Percentiles rank a stretch among this genome's conserved stretches.
Conservation (phyloP, 1,284 basidiomycete species). For the Austroboletus novae-zelandiae region DNA sequence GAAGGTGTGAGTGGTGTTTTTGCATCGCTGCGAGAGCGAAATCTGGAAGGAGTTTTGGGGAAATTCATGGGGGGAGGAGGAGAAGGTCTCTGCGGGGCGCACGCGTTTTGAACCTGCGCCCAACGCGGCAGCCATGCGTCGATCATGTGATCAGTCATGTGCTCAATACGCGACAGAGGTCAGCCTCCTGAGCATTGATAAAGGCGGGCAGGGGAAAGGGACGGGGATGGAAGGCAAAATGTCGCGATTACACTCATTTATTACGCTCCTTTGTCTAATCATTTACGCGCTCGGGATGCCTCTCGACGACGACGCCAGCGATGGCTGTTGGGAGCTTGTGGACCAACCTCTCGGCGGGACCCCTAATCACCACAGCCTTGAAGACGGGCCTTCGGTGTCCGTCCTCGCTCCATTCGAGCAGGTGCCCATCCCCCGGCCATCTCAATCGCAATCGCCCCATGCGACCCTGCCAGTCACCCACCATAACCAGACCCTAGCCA, state of each 20-base stretch:
- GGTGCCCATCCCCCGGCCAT: conserved; percentile 7
- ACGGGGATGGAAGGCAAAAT: conserved; percentile 1
- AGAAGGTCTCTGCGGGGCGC: neutral
- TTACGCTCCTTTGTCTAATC: conserved; percentile 18
- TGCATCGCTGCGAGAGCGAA: conserved; percentile 64
- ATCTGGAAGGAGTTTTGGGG: conserved; percentile 65
- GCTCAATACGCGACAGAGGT: conserved; percentile 9
- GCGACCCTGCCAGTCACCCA: conserved; percentile 12
- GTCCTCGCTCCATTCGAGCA: conserved; percentile 20
- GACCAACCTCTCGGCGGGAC: too few relatives aligned
- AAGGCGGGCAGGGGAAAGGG: neutral
- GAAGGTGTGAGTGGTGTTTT: conserved; percentile 74
- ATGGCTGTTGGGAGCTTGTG: neutral
- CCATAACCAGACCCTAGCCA: conserved; percentile 4
- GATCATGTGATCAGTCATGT: conserved; percentile 27
- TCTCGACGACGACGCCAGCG: conserved; percentile 7
- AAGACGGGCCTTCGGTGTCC: neutral
- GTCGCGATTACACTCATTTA: conserved; percentile 18
- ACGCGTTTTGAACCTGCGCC: conserved; percentile 9
- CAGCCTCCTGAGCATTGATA: conserved; percentile 22
- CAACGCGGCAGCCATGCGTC: conserved; percentile 9
- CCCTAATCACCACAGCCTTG: neutral
- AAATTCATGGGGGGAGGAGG: conserved; percentile 18
- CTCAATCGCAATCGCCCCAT: conserved; percentile 9
- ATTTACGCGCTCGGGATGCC: conserved; percentile 8